Base-by-base conservation (phyloP, 2,329 filamentous ascomycete species). In the Phyllosticta citribraziliensis region DNA sequence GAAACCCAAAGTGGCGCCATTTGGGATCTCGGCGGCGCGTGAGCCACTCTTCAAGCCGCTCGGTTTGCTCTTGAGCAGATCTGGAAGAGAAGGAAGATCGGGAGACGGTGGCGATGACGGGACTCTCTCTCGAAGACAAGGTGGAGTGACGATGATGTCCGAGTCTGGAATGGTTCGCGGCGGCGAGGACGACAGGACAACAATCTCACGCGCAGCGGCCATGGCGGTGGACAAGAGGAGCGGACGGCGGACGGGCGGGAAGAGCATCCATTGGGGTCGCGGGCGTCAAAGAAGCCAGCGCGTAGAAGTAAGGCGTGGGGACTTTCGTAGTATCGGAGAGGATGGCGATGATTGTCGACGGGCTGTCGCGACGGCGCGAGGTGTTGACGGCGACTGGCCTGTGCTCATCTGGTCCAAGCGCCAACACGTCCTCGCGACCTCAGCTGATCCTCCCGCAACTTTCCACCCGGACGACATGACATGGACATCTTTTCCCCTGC, bases 121-220 rank as follows among this genome's bases (percentile, higher is more conserved):
- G 14, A 47, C 4, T 47, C 9, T 4, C 12, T 14, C 12, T 10
- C 24, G 33, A 11, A 52, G 22, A 3, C 22, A n/a, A 4, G 52
- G 60, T 30, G 60, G 60, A 8, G 60, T 62, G 24, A 52, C n/a
- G 17, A 57, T 55, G 19, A 55, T 24, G 24, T 62, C 60, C 20
- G 55, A 57, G 55, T 62, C 60, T 2, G 60, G 56, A 25, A 62
- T 55, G 10, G 8, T 17, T 20, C 40, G 60, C 14, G 60, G 60
- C 47, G 70, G 69, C 20, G 72, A 72, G n/a, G 70, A 70, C 14
- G 71, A 73, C 8, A 75, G 66, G 25, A 68, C 56, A 51, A 67
- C 62, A 51, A 67, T 55, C 35, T 67, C 64, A 56, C 20, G 58
- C 40, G 40, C n/a, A 17, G 59, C 40, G 19, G 54, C n/a, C 47